A percentile compares a stretch with the other conserved stretches of the same genome.
Evolutionary conservation across 495 filamentous ascomycete species (phyloP).

Genomic region (Annulohypoxylon bovei): DNA sequence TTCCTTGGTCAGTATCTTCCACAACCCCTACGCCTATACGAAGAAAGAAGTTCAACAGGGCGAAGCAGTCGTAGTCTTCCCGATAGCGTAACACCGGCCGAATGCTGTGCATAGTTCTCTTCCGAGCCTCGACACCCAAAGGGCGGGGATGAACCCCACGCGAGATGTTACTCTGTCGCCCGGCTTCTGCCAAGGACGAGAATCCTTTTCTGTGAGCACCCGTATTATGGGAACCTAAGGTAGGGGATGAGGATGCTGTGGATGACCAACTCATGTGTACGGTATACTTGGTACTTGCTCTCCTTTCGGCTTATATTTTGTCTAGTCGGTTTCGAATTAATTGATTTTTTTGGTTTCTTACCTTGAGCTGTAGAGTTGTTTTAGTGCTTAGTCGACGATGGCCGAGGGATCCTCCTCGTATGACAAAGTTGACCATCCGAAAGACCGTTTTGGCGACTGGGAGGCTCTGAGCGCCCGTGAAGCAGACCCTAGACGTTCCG

Average conservation of each 20-base stretch:
- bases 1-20: background rate
- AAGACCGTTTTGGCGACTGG: slow-evolving; percentile 16
- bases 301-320: slow-evolving; percentile 1
- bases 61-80: slow-evolving; percentile 5
- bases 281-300: background rate
- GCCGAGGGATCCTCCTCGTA: slow-evolving; percentile 4
- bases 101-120: slow-evolving; percentile 32
- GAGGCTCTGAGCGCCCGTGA: slow-evolving; percentile 9
- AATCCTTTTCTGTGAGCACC: slow-evolving; percentile 28
- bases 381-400: slow-evolving; percentile 14
- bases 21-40: background rate
- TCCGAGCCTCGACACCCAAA: slow-evolving; percentile 33
- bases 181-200: slow-evolving; percentile 34
- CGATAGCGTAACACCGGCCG: slow-evolving; percentile 26
- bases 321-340: background rate
- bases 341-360: background rate
- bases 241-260: background rate
- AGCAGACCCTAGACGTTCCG: slow-evolving; percentile 7
- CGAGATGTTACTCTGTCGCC: slow-evolving; percentile 22
- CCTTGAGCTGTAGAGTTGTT: background rate
- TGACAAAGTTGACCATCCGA: slow-evolving; percentile 16
- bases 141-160: slow-evolving; percentile 29
- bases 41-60: background rate
- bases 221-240: slow-evolving; percentile 8
- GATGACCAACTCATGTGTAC: background rate